Evolutionary conservation across 75 land plant genomes (phyloP).

Genomic region (Ceratopteris richardii): DNA sequence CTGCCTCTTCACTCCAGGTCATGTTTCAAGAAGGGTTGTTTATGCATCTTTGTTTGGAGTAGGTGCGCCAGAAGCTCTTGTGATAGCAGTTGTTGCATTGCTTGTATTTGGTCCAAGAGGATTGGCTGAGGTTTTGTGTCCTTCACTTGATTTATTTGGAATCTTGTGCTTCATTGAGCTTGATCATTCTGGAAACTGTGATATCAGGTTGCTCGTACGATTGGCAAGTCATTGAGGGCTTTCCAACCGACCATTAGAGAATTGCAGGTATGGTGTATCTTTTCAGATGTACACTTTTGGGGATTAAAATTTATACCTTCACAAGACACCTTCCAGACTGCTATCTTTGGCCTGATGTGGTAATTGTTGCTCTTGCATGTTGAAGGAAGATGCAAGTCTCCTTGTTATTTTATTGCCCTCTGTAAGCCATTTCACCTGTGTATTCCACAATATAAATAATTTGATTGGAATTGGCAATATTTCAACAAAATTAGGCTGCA

Average conservation of each 20-base stretch:
- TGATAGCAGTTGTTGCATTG: slow-evolving; percentile 93
- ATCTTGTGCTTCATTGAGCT: background rate
- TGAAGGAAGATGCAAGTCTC: no score
- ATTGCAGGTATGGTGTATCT: slow-evolving; percentile 55
- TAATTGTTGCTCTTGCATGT: no score
- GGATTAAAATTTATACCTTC: no score
- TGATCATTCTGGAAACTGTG: no score
- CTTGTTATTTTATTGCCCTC: no score
- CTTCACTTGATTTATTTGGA: background rate
- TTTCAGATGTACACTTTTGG: background rate
- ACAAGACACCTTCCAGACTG: no score
- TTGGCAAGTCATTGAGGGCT: slow-evolving; percentile 83
- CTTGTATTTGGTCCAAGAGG: slow-evolving; percentile 98
- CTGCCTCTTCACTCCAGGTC: no score
- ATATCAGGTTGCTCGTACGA: slow-evolving; percentile 81
- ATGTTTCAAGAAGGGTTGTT: slow-evolving; percentile 9
- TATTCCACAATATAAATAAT: no score
- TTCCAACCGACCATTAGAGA: slow-evolving; percentile 96
- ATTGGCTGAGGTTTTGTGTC: slow-evolving; percentile 70
- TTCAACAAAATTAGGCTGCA: no score
- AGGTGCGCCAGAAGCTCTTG: slow-evolving; percentile 94
- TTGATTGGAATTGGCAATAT: no score
- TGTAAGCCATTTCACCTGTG: no score
- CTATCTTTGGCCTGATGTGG: no score
- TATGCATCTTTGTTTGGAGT: slow-evolving; percentile 89